Evolutionary conservation across 1,284 basidiomycete genomes (phyloP), one percentile per base, ranked within the genome.

Genomic region (Ustilago esculenta): DNA sequence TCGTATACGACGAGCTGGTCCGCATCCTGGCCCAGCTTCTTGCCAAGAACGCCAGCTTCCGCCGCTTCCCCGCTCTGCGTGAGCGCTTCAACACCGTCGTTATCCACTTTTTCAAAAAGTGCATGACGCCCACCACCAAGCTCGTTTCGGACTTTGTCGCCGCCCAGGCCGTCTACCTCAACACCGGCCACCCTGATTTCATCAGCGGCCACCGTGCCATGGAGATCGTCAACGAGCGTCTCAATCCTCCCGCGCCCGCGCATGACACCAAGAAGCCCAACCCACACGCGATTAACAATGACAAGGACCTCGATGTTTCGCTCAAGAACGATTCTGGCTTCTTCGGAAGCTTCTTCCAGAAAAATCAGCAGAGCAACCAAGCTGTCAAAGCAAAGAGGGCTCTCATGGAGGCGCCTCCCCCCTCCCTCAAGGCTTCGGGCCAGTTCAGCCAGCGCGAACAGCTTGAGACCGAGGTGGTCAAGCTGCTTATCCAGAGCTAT

Each of bases 401-500:
- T 60, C 83, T 86, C 25, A 97, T 98, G 93, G 95, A 67, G 86
- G 89, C 70, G 82, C 95, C 96, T 32, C 94, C 96, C n/a, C 83
- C 89, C 0, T 85, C 90, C 45, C 94, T 98, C 81, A 89, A 91
- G 77, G 95, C 96, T 7, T 92, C 95, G 71, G 88, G 90, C n/a
- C 90, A 91, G 21, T 85, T 98, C 74, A 97, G 88, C 78, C 95
- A 98, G 76, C 87, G 96, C 58, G 96, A 98, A 85, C 89, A 90
- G 42, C 93, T 98, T 89, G 96, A 99, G 84, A 98, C 95, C 5
- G 96, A 99, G 80, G 94, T 98, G 63, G 98, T 98, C 88, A 98
- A 83, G 84, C 92, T 90, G 35, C 71, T 80, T 57, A 77, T 79
- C 64, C 69, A 64, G 51, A 76, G 69, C 23, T 69, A 79, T 67